These are phyloP conservation scores for Hortiboletus flavorubellus DNA, from an alignment of 768 basidiomycete species.

Conservation along the genomic window DNA sequence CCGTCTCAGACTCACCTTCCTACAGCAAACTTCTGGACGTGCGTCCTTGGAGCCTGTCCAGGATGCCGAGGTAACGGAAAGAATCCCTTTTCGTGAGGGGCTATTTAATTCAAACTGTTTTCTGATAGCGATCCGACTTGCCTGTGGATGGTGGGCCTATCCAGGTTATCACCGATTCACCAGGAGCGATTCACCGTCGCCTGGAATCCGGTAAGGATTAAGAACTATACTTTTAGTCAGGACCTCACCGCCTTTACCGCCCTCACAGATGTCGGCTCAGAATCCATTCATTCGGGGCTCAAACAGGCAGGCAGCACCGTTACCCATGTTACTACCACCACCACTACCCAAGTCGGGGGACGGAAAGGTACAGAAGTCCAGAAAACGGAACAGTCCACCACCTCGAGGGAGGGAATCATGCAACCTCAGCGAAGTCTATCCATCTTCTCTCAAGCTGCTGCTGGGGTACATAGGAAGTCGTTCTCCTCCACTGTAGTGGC, in stretches of 20 bases:
- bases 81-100: background rate
- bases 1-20: background rate
- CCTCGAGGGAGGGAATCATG: background rate
- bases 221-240: background rate
- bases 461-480: background rate
- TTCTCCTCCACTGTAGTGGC: background rate
- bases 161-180: background rate
- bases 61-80: background rate
- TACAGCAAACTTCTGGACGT: background rate
- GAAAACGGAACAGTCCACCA: background rate
- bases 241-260: background rate
- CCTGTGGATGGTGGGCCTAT: too few relatives aligned
- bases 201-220: background rate
- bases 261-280: background rate
- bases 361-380: background rate
- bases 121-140: background rate
- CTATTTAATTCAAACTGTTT: background rate
- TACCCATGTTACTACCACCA: background rate
- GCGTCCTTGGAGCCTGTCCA: background rate
- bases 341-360: background rate
- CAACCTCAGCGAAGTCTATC: background rate
- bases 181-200: background rate
- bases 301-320: background rate
- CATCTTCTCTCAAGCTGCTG: background rate
- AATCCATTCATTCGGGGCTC: background rate